Percentiles rank a stretch among this genome's conserved stretches.
Conservation (phyloP, 176 grass and related monocot genomes). For the Echinochloa phyllopogon region DNA sequence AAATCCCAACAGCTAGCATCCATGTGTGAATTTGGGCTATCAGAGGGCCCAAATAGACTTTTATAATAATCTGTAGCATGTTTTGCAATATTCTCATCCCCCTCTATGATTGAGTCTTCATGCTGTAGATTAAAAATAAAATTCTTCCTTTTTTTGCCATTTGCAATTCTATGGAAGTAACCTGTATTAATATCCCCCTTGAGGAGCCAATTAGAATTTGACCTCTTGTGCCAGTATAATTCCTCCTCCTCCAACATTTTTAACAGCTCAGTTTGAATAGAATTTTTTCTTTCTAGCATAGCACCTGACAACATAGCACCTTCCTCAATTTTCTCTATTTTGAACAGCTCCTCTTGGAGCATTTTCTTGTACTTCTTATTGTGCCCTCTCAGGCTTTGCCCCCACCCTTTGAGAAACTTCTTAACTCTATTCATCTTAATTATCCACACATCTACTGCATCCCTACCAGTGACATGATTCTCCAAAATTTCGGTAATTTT, state of each 20-base stretch:
- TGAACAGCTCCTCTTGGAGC: neutral
- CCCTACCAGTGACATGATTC: rapidly evolving
- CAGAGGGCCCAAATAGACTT: neutral
- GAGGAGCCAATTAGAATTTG: neutral
- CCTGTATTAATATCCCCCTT: neutral
- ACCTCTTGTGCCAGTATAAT: neutral
- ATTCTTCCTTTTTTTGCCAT: neutral
- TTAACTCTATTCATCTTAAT: neutral
- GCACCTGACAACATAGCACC: rapidly evolving
- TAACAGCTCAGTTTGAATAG: neutral
- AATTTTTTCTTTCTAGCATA: neutral
- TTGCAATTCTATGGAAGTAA: neutral
- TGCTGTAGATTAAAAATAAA: neutral
- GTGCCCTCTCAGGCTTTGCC: neutral
- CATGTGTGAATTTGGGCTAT: rapidly evolving
- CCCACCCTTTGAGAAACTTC: neutral
- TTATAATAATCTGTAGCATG: neutral
- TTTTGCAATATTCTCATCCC: rapidly evolving
- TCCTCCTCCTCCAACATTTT: neutral
- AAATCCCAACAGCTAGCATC: neutral
- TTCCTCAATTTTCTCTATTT: neutral
- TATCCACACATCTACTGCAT: rapidly evolving
- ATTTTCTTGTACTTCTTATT: no score
- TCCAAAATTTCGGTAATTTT: neutral
- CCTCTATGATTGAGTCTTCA: neutral